phyloP scores from a whole-genome alignment of 192 early-diverging fungal genomes.

The Gigaspora rosea region DNA sequence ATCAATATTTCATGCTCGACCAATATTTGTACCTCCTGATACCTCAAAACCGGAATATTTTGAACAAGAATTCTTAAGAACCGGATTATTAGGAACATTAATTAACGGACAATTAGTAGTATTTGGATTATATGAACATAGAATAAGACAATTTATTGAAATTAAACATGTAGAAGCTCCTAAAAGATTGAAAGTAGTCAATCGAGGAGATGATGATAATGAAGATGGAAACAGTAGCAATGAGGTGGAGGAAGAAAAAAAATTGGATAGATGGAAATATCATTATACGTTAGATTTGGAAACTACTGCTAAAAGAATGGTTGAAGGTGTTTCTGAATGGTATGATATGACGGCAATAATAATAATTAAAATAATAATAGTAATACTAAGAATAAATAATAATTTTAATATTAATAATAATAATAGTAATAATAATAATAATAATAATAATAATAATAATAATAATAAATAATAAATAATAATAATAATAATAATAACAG shows the following conservation, averaged over 20 bases:
- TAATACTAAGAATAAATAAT: too few relatives aligned
- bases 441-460: too few relatives aligned
- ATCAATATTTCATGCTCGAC: slow-evolving; percentile 71
- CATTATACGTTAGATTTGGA: slow-evolving; percentile 45
- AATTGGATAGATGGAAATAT: slow-evolving; percentile 37
- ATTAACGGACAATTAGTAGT: slow-evolving; percentile 72
- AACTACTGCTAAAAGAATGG: slow-evolving; percentile 32
- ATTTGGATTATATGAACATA: slow-evolving; percentile 77
- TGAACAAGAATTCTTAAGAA: slow-evolving; percentile 72
- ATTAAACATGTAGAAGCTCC: background rate
- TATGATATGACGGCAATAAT: slow-evolving; percentile 33
- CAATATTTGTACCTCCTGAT: slow-evolving; percentile 53
- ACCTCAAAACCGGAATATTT: slow-evolving; percentile 55
- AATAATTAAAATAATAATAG: too few relatives aligned
- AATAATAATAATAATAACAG: too few relatives aligned
- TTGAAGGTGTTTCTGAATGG: slow-evolving; percentile 41
- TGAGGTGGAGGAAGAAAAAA: slow-evolving; percentile 38
- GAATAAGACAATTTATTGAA: slow-evolving; percentile 59
- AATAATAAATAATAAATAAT: too few relatives aligned
- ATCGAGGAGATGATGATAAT: slow-evolving; percentile 40
- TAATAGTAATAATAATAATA: too few relatives aligned
- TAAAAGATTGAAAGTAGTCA: background rate
- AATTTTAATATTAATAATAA: too few relatives aligned
- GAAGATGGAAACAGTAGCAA: slow-evolving; percentile 41
- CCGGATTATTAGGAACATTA: slow-evolving; percentile 72